phyloP scores from a whole-genome alignment of 2,329 filamentous ascomycete species.

The Talaromyces sp. region DNA sequence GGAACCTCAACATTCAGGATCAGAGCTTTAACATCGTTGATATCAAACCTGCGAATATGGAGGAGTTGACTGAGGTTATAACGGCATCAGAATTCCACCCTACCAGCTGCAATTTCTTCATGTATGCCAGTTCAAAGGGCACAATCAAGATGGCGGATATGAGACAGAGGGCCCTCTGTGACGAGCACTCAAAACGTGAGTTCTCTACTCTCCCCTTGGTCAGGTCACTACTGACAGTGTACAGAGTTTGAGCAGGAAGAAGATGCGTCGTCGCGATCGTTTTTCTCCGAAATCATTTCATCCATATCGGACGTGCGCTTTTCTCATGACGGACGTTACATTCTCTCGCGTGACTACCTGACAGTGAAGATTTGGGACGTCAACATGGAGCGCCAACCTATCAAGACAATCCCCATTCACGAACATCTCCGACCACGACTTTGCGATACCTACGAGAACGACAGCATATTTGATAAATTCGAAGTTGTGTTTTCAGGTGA shows the following conservation, averaged over 20 bases:
- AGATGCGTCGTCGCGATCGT: slow-evolving; percentile 91
- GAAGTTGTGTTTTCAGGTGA: slow-evolving; percentile 98
- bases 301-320: slow-evolving; percentile 99
- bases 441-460: slow-evolving; percentile 98
- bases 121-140: slow-evolving; percentile 98
- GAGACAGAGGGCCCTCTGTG: slow-evolving; percentile 92
- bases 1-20: slow-evolving; percentile 98
- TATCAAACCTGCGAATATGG: slow-evolving; percentile 99
- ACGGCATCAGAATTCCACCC: slow-evolving; percentile 98
- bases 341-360: slow-evolving; percentile 93
- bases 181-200: slow-evolving; percentile 91
- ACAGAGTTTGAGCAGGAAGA: slow-evolving; percentile 98
- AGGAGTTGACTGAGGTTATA: slow-evolving; percentile 97
- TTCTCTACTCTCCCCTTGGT: slow-evolving; percentile 29
- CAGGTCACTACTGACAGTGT: slow-evolving; percentile 5
- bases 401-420: slow-evolving; percentile 98
- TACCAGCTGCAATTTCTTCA: slow-evolving; percentile 98
- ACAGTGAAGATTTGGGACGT: slow-evolving; percentile 99
- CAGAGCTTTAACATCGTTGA: slow-evolving; percentile 99
- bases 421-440: slow-evolving; percentile 90
- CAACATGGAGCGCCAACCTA: slow-evolving; percentile 94
- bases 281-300: slow-evolving; percentile 99
- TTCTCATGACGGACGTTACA: slow-evolving; percentile 92
- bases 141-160: slow-evolving; percentile 99
- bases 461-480: slow-evolving; percentile 99